Percentiles rank a stretch among this genome's conserved stretches.
Evolutionary conservation across 257 asterid species (phyloP).

Genomic region (Solanum pinnatisectum): DNA sequence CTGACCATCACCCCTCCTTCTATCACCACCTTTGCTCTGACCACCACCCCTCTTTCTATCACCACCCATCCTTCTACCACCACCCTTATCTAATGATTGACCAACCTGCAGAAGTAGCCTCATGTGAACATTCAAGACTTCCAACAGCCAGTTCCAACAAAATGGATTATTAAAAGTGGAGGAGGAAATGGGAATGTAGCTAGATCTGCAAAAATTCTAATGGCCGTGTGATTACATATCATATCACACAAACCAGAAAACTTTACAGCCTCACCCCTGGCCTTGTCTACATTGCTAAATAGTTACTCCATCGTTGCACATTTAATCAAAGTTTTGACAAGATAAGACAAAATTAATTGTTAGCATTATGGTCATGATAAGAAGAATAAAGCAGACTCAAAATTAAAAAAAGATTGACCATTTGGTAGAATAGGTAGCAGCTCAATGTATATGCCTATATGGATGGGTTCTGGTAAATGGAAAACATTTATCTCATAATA

Average conservation of each 20-base stretch:
- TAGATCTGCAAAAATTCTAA: not conserved
- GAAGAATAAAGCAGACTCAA: not conserved
- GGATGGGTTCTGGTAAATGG: not conserved
- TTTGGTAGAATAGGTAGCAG: not conserved
- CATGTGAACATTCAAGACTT: not conserved
- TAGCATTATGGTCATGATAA: not conserved
- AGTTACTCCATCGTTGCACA: not conserved
- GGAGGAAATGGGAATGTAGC: not conserved
- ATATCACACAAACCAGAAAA: not conserved
- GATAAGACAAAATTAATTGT: not conserved
- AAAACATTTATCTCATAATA: not conserved
- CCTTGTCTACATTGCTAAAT: not conserved
- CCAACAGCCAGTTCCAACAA: not conserved
- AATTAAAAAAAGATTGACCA: not conserved
- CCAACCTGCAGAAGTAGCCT: slow-evolving; percentile 3
- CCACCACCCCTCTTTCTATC: not conserved
- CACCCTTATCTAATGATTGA: not conserved
- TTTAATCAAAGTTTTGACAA: not conserved
- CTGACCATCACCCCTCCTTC: too few species aligned
- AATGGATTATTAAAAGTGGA: not conserved
- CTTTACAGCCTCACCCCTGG: not conserved
- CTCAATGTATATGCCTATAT: not conserved
- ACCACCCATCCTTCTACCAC: not conserved
- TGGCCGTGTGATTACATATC: not conserved
- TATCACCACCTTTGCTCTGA: not conserved